Evolutionary conservation across 257 asterid genomes (phyloP).

Genomic region (Oldenlandia corymbosa): DNA sequence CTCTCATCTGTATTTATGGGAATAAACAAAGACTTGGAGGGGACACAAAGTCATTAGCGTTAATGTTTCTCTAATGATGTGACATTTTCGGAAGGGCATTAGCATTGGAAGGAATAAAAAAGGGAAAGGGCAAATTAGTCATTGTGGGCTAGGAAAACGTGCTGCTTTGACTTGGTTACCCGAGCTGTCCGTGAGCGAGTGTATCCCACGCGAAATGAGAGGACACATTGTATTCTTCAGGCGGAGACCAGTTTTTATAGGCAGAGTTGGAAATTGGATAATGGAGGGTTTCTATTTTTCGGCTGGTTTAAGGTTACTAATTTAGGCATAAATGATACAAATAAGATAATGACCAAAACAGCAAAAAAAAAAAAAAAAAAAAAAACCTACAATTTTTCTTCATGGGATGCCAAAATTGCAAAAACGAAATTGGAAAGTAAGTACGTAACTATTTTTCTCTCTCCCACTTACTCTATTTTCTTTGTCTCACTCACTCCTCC

Average conservation of each 20-base stretch:
- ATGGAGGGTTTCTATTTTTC: slow-evolving; percentile 6
- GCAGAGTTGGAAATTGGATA: background rate
- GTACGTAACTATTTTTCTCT: too few relatives aligned
- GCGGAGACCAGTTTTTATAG: background rate
- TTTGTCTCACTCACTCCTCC: too few relatives aligned
- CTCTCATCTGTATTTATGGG: too few relatives aligned
- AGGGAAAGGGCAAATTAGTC: background rate
- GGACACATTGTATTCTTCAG: slow-evolving; percentile 11
- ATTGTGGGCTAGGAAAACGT: background rate
- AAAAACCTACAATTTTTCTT: too few relatives aligned
- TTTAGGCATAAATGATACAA: slow-evolving; percentile 19
- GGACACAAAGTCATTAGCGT: too few relatives aligned
- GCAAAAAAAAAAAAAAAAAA: too few relatives aligned
- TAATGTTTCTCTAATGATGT: background rate
- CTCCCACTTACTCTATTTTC: too few relatives aligned
- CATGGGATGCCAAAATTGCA: too few relatives aligned
- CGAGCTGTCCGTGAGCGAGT: background rate
- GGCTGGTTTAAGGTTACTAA: slow-evolving; percentile 24
- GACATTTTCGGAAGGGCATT: background rate
- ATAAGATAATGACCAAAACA: too few relatives aligned
- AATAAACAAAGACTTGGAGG: too few relatives aligned
- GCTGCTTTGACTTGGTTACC: background rate
- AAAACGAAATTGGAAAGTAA: too few relatives aligned
- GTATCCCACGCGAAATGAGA: background rate
- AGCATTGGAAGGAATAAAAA: too few relatives aligned